Percentiles rank a stretch among this genome's conserved stretches.
These are phyloP conservation scores for Trametopsis cervina DNA, from an alignment of 768 basidiomycete species.

Conservation along the genomic window DNA sequence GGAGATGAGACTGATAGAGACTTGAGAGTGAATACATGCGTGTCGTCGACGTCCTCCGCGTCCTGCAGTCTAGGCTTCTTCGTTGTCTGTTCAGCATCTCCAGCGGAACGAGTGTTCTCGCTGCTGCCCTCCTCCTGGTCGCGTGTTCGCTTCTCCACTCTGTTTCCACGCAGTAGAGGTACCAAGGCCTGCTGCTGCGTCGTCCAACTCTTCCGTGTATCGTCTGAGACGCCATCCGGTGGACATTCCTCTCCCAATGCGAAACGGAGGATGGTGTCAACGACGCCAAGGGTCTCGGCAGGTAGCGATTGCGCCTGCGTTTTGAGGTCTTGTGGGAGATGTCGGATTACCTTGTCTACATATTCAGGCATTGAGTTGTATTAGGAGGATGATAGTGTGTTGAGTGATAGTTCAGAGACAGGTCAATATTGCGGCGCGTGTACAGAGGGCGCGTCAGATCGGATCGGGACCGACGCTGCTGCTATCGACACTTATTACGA, in stretches of 20 bases:
- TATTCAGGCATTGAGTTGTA: neutral
- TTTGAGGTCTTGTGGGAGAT: slow-evolving; percentile 1
- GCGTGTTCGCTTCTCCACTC: neutral
- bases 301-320: neutral
- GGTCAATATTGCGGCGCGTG: too few species aligned
- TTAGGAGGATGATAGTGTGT: too few species aligned
- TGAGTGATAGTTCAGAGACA: too few species aligned
- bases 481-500: too few species aligned
- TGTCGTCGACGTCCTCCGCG: slow-evolving; percentile 24
- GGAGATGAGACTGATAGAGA: slow-evolving; percentile 66
- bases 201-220: slow-evolving; percentile 2
- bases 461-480: too few species aligned
- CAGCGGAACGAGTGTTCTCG: neutral
- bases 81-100: neutral
- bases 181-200: neutral
- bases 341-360: neutral
- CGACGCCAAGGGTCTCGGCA: neutral
- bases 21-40: slow-evolving; percentile 52
- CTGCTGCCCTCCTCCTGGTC: slow-evolving; percentile 2
- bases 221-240: neutral
- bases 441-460: too few species aligned
- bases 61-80: neutral
- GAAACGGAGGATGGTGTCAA: slow-evolving; percentile 7
- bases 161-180: neutral
- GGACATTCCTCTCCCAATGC: slow-evolving; percentile 8